Percentiles rank a stretch among this genome's conserved stretches.
These are phyloP conservation scores for Fistulifera solaris DNA, from an alignment of 108 stramenopile species.

Conservation along the genomic window DNA sequence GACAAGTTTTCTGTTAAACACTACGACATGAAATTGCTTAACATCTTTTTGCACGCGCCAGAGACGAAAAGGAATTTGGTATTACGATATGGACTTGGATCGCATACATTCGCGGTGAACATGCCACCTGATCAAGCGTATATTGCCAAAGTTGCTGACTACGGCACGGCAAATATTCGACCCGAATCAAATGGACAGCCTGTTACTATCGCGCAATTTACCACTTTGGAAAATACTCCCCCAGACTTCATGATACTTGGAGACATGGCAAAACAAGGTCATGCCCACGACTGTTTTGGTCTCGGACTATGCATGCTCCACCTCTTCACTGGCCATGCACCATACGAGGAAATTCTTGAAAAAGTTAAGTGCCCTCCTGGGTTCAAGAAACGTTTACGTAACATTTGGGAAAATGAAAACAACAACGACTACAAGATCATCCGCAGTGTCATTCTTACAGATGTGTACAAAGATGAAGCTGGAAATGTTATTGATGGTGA, in stretches of 20 bases:
- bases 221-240: slow-evolving; percentile 97
- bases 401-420: slow-evolving; percentile 72
- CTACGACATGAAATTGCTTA: slow-evolving; percentile 98
- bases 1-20: slow-evolving; percentile 83
- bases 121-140: slow-evolving; percentile 40
- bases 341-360: slow-evolving; percentile 96
- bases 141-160: slow-evolving; percentile 95
- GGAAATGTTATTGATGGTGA: slow-evolving; percentile 62
- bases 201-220: slow-evolving; percentile 87
- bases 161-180: slow-evolving; percentile 88
- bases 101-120: slow-evolving; percentile 53
- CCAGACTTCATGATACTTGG: slow-evolving; percentile 90
- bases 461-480: slow-evolving; percentile 64
- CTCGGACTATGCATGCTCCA: slow-evolving; percentile 93
- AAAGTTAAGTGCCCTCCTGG: slow-evolving; percentile 69
- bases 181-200: slow-evolving; percentile 67
- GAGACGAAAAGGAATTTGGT: slow-evolving; percentile 25
- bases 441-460: slow-evolving; percentile 53
- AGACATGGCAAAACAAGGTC: slow-evolving; percentile 74
- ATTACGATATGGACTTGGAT: slow-evolving; percentile 78
- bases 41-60: slow-evolving; percentile 73
- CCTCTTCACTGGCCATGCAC: slow-evolving; percentile 88
- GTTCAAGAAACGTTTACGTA: slow-evolving; percentile 46
- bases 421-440: slow-evolving; percentile 45
- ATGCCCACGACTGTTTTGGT: slow-evolving; percentile 87